Conservation (phyloP, 768 basidiomycete genomes). For the Russula abietina region DNA sequence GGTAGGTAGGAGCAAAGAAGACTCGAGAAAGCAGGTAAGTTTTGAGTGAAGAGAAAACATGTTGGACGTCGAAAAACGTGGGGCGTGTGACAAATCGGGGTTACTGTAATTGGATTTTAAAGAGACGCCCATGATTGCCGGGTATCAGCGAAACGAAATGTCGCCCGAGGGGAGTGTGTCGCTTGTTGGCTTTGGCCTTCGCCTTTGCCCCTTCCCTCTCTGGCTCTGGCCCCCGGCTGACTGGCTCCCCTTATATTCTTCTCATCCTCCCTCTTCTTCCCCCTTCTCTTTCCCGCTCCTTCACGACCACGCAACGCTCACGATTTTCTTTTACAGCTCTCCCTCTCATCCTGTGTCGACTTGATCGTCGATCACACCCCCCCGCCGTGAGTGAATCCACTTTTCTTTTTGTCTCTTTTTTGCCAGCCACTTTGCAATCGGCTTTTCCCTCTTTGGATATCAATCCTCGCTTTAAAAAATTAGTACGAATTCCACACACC, state of each 20-base stretch:
- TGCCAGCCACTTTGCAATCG: constrained; percentile 10
- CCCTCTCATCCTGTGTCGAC: constrained; percentile 2
- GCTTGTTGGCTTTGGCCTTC: not conserved
- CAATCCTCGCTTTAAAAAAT: not conserved
- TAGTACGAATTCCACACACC: constrained; percentile 6
- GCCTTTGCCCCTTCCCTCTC: not conserved
- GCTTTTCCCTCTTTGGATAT: constrained; percentile 10
- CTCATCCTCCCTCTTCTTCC: constrained; percentile 26
- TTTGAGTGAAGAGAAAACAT: constrained; percentile 26
- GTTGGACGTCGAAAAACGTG: constrained; percentile 38
- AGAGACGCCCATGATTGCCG: constrained; percentile 17
- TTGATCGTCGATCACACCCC: constrained; percentile 19
- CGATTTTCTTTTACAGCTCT: constrained; percentile 23
- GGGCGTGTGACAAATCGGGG: constrained; percentile 33
- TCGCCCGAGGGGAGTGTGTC: constrained; percentile 13
- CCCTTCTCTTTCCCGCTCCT: constrained; percentile 28
- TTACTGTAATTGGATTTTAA: constrained; percentile 12
- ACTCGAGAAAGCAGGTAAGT: constrained; percentile 16
- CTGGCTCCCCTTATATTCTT: constrained; percentile 35
- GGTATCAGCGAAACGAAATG: constrained; percentile 14
- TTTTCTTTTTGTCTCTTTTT: constrained; percentile 1
- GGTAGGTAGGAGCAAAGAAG: constrained; percentile 9
- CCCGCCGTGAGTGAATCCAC: constrained; percentile 33
- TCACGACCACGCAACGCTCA: constrained; percentile 33
- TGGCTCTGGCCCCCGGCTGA: constrained; percentile 4